A percentile compares a stretch with the other conserved stretches of the same genome.
Conservation (phyloP, 139 green algal species). For the Mesotaenium endlicherianum region DNA sequence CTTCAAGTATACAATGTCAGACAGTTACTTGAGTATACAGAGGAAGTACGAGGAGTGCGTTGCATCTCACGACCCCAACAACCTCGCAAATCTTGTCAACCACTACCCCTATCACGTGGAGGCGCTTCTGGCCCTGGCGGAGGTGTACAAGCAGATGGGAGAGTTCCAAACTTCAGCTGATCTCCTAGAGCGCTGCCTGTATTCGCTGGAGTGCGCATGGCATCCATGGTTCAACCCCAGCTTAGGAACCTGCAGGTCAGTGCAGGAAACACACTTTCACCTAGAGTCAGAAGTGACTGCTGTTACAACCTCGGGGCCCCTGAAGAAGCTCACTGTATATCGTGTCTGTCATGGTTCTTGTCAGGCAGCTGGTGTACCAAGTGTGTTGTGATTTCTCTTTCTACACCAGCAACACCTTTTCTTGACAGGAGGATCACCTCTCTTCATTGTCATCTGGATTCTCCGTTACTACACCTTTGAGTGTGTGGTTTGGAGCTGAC, state of each 20-base stretch:
- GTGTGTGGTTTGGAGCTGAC: too few species aligned
- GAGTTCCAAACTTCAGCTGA: conserved; percentile 72
- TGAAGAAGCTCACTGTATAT: too few species aligned
- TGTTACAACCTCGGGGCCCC: too few species aligned
- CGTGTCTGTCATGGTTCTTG: too few species aligned
- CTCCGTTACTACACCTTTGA: too few species aligned
- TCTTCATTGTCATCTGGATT: too few species aligned
- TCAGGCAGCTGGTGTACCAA: too few species aligned
- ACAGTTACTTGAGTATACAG: conserved; percentile 57
- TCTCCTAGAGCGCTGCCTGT: conserved; percentile 74
- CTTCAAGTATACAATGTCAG: conserved; percentile 65
- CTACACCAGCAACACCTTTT: too few species aligned
- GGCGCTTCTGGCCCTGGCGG: conserved; percentile 82
- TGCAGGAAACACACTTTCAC: too few species aligned
- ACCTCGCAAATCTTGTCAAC: conserved; percentile 66
- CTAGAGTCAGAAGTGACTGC: too few species aligned
- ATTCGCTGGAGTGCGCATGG: conserved; percentile 80
- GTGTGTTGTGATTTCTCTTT: too few species aligned
- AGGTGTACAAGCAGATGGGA: conserved; percentile 67
- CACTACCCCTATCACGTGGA: conserved; percentile 87
- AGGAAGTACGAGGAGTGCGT: conserved; percentile 53
- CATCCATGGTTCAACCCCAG: conserved; percentile 73
- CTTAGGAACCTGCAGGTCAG: conserved; percentile 57
- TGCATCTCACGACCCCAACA: conserved; percentile 77
- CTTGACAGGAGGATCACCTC: too few species aligned